Percentiles rank a stretch among this genome's conserved stretches.
These are phyloP conservation scores for Myochromella boudieri DNA, from an alignment of 768 basidiomycete species.

Conservation along the genomic window DNA sequence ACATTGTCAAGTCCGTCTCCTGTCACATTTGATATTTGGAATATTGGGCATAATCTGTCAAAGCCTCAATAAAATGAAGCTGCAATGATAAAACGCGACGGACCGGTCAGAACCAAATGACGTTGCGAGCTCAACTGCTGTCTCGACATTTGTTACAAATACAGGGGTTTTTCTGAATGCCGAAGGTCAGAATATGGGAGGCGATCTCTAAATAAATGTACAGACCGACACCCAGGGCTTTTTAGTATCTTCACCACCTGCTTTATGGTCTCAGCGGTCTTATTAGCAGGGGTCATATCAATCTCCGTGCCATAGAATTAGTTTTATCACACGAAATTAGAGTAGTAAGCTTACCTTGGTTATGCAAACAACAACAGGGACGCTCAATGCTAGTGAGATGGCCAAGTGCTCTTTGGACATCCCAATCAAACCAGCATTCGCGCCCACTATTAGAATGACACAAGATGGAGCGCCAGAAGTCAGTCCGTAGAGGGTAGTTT, in stretches of 20 bases:
- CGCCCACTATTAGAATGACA: constrained; percentile 91
- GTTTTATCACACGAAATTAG: no score
- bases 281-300: constrained; percentile 95
- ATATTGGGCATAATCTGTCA: constrained; percentile 81
- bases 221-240: constrained; percentile 88
- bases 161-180: constrained; percentile 72
- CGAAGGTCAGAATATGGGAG: background rate
- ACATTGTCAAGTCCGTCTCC: constrained; percentile 87
- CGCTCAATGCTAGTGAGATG: constrained; percentile 88
- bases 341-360: constrained; percentile 66
- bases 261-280: constrained; percentile 87
- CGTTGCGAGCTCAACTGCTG: constrained; percentile 75
- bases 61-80: background rate
- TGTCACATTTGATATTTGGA: constrained; percentile 91
- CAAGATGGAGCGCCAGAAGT: constrained; percentile 94
- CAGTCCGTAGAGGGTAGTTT: constrained; percentile 92
- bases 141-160: constrained; percentile 80
- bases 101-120: constrained; percentile 75
- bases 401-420: constrained; percentile 98
- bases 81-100: constrained; percentile 5
- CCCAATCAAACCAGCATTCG: constrained; percentile 87
- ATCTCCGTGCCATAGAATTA: constrained; percentile 48
- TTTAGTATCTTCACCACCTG: constrained; percentile 91
- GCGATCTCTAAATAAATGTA: constrained; percentile 4
- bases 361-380: constrained; percentile 91